Evolutionary conservation across 192 early-diverging fungal genomes (phyloP).

Genomic region (Linnemannia exigua): DNA sequence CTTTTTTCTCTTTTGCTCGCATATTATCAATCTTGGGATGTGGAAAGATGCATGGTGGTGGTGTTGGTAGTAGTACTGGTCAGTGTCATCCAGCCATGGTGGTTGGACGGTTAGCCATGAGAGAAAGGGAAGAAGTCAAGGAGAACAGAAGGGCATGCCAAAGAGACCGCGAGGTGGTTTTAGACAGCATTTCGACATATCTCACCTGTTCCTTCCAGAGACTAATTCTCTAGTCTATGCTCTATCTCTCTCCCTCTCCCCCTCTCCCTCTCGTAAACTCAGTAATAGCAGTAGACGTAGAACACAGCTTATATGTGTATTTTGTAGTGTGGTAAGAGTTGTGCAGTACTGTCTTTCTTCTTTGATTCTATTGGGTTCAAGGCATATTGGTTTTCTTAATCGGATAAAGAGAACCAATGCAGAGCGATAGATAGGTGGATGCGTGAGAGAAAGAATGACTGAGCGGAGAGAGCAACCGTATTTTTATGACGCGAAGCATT

Average conservation of each 20-base stretch:
- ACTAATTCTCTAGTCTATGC: too few species aligned
- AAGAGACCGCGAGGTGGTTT: background rate
- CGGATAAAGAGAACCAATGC: background rate
- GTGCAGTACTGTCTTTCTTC: background rate
- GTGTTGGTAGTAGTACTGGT: background rate
- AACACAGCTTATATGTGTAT: background rate
- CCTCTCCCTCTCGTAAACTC: background rate
- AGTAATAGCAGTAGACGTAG: background rate
- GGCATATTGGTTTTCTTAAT: background rate
- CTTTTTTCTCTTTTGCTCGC: background rate
- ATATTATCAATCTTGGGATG: background rate
- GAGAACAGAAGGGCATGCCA: background rate
- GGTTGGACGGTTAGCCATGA: background rate
- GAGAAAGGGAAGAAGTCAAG: background rate
- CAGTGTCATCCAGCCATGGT: background rate
- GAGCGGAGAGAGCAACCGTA: background rate
- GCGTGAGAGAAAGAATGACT: too few species aligned
- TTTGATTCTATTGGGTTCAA: background rate
- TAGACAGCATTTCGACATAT: background rate
- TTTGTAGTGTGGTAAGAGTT: background rate
- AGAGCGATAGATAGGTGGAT: background rate
- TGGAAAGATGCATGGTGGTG: background rate
- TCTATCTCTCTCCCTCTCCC: background rate
- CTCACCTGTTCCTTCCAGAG: background rate
- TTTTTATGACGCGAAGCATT: background rate